phyloP scores from a whole-genome alignment of 306 rosid genomes.

The Rosa persica region DNA sequence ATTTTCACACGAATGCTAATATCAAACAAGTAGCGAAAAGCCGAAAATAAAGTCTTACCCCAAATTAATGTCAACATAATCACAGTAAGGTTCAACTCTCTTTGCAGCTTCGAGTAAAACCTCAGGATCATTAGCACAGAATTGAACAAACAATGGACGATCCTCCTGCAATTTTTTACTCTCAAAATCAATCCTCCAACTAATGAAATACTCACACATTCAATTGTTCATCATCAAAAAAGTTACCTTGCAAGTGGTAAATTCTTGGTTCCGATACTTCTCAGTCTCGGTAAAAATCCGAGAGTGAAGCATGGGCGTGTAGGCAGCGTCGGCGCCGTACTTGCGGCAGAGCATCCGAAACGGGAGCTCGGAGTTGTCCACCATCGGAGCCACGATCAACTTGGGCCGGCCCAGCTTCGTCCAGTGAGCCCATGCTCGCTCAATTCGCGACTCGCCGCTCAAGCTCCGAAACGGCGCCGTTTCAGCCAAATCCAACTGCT shows the following conservation, averaged over 20 bases:
- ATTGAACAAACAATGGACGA: constrained; percentile 88
- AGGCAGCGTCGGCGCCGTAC: constrained; percentile 72
- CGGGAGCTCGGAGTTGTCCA: constrained; percentile 92
- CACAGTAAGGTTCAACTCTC: constrained; percentile 76
- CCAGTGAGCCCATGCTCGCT: constrained; percentile 93
- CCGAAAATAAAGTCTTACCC: constrained; percentile 49
- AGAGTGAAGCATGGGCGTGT: constrained; percentile 64
- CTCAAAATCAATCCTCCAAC: not conserved
- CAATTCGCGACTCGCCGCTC: constrained; percentile 47
- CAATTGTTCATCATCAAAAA: not conserved
- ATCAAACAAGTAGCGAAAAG: not conserved
- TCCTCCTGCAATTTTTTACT: constrained; percentile 51
- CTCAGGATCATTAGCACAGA: constrained; percentile 91
- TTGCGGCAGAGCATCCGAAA: constrained; percentile 89
- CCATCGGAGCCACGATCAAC: constrained; percentile 90
- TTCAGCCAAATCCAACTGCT: not conserved
- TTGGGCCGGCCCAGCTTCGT: constrained; percentile 77
- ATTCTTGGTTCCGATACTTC: constrained; percentile 78
- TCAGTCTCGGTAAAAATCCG: constrained; percentile 64
- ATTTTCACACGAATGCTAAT: not conserved
- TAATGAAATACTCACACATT: not conserved
- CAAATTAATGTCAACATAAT: constrained; percentile 91
- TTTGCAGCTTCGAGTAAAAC: constrained; percentile 75
- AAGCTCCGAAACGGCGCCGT: constrained; percentile 29
- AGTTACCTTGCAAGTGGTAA: constrained; percentile 76